These are phyloP conservation scores for Paramecium bursaria DNA, from an alignment of 73 alveolate species.

Conservation along the genomic window DNA sequence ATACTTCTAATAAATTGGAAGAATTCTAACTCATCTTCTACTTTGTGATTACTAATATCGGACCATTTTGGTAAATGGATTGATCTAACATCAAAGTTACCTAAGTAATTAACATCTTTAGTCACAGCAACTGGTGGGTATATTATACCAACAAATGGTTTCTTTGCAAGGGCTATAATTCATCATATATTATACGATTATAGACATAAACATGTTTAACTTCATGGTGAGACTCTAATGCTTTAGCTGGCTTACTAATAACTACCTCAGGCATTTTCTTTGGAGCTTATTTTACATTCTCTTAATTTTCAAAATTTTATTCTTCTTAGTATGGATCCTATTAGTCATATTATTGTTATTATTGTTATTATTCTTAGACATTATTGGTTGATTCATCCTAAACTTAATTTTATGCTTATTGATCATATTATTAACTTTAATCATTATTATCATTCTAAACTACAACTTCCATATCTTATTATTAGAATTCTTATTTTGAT, in stretches of 20 bases:
- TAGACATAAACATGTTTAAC: slow-evolving; percentile 35
- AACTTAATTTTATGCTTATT: neutral
- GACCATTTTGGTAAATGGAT: slow-evolving; percentile 59
- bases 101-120: slow-evolving; percentile 21
- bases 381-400: neutral
- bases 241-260: neutral
- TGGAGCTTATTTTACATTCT: neutral
- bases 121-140: slow-evolving; percentile 55
- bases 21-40: slow-evolving; percentile 55
- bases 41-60: slow-evolving; percentile 36
- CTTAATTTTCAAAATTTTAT: neutral
- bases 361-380: neutral
- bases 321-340: neutral
- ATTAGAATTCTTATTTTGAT: no score
- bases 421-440: neutral
- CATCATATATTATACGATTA: slow-evolving; percentile 7
- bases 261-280: neutral
- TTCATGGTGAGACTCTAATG: neutral
- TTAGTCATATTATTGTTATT: no score
- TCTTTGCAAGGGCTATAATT: slow-evolving; percentile 32
- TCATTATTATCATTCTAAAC: neutral
- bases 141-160: slow-evolving; percentile 48
- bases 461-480: neutral
- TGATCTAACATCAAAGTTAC: slow-evolving; percentile 5
- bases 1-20: slow-evolving; percentile 52